Evolutionary conservation across 2,329 filamentous ascomycete genomes (phyloP).

Genomic region (Apiospora koreana): DNA sequence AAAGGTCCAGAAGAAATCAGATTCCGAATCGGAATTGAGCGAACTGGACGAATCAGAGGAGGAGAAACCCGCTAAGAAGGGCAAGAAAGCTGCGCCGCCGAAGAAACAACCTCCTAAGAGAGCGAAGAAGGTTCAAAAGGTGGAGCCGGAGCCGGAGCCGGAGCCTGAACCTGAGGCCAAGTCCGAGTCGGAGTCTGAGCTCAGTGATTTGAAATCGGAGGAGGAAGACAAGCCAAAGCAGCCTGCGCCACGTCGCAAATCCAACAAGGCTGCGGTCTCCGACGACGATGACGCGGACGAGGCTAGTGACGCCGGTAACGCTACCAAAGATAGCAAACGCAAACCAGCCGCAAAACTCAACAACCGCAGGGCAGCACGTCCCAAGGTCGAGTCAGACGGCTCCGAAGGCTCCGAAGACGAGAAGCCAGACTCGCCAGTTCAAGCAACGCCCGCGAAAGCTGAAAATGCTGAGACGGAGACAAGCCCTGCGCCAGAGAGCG

Average conservation of each 20-base stretch:
- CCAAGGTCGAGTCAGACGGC: conserved; percentile 23
- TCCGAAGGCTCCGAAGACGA: conserved; percentile 23
- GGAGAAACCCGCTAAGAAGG: conserved; percentile 23
- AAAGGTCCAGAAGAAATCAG: conserved; percentile 14
- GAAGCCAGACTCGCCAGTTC: conserved; percentile 12
- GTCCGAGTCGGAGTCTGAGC: conserved; percentile 21
- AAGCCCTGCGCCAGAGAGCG: not conserved
- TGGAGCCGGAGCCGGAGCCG: conserved; percentile 16
- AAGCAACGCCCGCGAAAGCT: not conserved
- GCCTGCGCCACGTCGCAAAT: conserved; percentile 25
- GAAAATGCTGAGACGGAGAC: not conserved
- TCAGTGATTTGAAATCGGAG: conserved; percentile 24
- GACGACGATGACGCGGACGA: conserved; percentile 30
- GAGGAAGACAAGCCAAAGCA: conserved; percentile 30
- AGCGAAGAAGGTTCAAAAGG: conserved; percentile 20
- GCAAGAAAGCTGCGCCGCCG: conserved; percentile 19
- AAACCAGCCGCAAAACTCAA: conserved; percentile 16
- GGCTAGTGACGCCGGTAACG: conserved; percentile 30
- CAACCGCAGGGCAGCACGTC: conserved; percentile 15
- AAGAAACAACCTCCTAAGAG: conserved; percentile 16
- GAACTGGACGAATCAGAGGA: conserved; percentile 22
- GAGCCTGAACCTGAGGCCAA: conserved; percentile 15
- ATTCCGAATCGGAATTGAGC: conserved; percentile 30
- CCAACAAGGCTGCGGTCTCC: conserved; percentile 29
- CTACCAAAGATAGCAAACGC: conserved; percentile 21